phyloP scores from a whole-genome alignment of 2,329 filamentous ascomycete genomes.

The Torrubiella hemipterigena region DNA sequence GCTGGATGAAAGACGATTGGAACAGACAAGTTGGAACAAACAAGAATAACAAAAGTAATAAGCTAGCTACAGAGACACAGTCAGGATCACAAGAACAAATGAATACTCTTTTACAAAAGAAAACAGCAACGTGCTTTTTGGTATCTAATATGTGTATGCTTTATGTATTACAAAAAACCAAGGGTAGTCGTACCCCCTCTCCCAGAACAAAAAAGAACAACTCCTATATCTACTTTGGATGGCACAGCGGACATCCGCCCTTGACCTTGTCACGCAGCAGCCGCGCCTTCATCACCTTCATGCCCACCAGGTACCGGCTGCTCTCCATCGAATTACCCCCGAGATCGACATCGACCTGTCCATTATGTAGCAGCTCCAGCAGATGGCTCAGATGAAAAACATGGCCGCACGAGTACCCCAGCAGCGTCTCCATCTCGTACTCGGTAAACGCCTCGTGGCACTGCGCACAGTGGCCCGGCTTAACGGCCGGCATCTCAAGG shows the following conservation, averaged over 20 bases:
- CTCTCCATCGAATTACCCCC: slow-evolving; percentile 28
- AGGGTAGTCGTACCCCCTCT: too few species aligned
- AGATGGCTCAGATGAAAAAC: slow-evolving; percentile 69
- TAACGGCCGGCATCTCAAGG: slow-evolving; percentile 11
- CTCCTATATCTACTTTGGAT: slow-evolving; percentile 10
- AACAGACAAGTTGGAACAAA: too few species aligned
- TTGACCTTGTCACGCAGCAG: slow-evolving; percentile 59
- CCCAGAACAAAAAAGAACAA: not conserved
- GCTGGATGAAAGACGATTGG: too few species aligned
- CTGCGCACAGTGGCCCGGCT: slow-evolving; percentile 46
- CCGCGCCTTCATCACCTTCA: slow-evolving; percentile 79
- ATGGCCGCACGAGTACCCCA: slow-evolving; percentile 74
- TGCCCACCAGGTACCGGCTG: slow-evolving; percentile 56
- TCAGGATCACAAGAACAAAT: too few species aligned
- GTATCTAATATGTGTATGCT: not conserved
- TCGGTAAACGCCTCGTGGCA: slow-evolving; percentile 45
- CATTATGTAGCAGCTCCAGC: slow-evolving; percentile 38
- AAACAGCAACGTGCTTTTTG: not conserved
- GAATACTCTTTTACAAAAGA: not conserved
- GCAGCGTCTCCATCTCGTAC: slow-evolving; percentile 57
- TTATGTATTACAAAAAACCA: too few species aligned
- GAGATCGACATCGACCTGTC: slow-evolving; percentile 34
- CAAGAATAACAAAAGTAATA: too few species aligned
- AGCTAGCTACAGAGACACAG: too few species aligned
- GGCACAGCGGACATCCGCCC: slow-evolving; percentile 52